These are phyloP conservation scores for Mycena sp. DNA, from an alignment of 1,284 basidiomycete species.

Conservation along the genomic window DNA sequence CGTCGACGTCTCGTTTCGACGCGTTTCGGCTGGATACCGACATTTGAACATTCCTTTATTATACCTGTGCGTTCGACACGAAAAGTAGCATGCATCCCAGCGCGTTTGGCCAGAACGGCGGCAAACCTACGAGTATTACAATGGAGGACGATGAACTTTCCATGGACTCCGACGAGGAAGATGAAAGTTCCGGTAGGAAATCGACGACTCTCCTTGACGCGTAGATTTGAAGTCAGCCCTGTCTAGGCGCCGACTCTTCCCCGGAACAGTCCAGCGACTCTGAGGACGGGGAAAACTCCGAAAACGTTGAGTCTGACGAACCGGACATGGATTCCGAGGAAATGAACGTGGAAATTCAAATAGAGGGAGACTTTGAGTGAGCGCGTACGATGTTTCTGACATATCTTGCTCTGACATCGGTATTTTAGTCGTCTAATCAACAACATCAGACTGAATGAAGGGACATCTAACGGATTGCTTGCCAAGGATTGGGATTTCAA, in stretches of 20 bases:
- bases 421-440: conserved; percentile 67
- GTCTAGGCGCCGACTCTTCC: conserved; percentile 15
- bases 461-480: conserved; percentile 56
- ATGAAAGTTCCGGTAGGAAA: conserved; percentile 13
- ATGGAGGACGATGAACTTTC: conserved; percentile 17
- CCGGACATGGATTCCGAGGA: conserved; percentile 1
- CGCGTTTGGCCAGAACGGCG: no score
- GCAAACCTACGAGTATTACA: not conserved
- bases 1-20: no score
- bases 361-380: conserved; percentile 29
- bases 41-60: no score
- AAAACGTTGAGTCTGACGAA: conserved; percentile 9
- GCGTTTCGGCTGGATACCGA: no score
- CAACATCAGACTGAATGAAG: conserved; percentile 63
- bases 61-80: no score
- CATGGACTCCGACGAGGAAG: no score
- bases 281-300: conserved; percentile 10
- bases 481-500: conserved; percentile 75
- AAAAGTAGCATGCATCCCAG: no score
- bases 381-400: not conserved
- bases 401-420: not conserved
- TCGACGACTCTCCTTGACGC: not conserved
- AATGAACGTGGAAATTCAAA: conserved; percentile 17
- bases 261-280: conserved; percentile 20
- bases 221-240: not conserved